These are phyloP conservation scores for Zygoascus ofunaensis DNA, from an alignment of 805 yeast species.

Conservation along the genomic window DNA sequence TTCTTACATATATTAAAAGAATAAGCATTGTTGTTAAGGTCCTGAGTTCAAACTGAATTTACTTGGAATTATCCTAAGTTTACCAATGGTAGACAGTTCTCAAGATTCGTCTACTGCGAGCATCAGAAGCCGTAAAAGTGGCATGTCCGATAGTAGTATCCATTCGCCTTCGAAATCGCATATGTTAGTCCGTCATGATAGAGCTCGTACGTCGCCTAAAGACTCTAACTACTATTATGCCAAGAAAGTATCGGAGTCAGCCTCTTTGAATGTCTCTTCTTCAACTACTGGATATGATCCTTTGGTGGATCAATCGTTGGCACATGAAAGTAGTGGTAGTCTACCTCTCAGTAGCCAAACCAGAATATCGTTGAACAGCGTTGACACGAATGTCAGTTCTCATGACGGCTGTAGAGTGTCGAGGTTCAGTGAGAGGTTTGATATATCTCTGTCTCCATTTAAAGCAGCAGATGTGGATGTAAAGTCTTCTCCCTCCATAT, in stretches of 20 bases:
- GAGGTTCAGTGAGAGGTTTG: background rate
- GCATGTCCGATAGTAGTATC: background rate
- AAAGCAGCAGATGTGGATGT: background rate
- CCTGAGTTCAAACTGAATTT: too few relatives aligned
- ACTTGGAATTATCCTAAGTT: too few relatives aligned
- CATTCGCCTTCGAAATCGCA: background rate
- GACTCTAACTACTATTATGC: conserved; percentile 60
- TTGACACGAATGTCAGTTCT: background rate
- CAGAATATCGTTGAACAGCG: background rate
- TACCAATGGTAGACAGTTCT: background rate
- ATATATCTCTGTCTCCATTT: background rate
- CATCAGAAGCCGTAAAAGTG: background rate
- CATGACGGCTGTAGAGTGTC: background rate
- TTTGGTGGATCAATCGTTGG: conserved; percentile 19
- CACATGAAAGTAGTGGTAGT: background rate
- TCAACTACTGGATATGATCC: conserved; percentile 51
- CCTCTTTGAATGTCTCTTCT: conserved; percentile 45
- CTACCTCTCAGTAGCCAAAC: background rate
- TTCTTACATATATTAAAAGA: too few relatives aligned
- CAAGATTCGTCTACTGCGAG: background rate
- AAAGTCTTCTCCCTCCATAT: background rate
- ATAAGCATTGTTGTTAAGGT: too few relatives aligned
- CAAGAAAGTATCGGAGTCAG: conserved; percentile 51
- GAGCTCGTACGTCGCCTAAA: conserved; percentile 32
- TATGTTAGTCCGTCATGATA: conserved; percentile 2